A percentile compares a stretch with the other conserved stretches of the same genome.
phyloP scores from a whole-genome alignment of 371 early-diverging fungal genomes.

The Apophysomyces trapeziformis region DNA sequence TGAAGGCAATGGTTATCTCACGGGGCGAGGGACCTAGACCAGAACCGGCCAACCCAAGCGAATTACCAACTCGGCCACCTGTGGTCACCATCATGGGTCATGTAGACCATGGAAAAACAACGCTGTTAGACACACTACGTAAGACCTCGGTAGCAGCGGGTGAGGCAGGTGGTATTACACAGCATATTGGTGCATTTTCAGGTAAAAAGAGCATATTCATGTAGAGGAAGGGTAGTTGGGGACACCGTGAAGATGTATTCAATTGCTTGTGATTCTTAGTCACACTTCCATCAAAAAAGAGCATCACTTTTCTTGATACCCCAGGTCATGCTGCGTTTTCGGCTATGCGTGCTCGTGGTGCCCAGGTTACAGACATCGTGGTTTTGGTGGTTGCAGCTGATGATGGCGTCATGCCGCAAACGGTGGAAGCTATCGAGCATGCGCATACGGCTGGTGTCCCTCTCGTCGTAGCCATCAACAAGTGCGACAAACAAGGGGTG shows the following conservation, averaged over 20 bases:
- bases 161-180: conserved; percentile 98
- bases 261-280: conserved; percentile 32
- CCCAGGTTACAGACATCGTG: conserved; percentile 92
- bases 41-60: conserved; percentile 70
- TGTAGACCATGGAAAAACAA: conserved; percentile 98
- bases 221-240: not conserved
- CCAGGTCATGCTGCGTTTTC: conserved; percentile 97
- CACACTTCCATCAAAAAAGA: conserved; percentile 63
- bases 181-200: conserved; percentile 98
- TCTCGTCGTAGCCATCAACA: conserved; percentile 95
- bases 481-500: conserved; percentile 91
- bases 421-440: conserved; percentile 93
- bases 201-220: conserved; percentile 39
- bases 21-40: conserved; percentile 36
- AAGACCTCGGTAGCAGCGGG: conserved; percentile 90
- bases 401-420: conserved; percentile 98
- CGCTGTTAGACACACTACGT: conserved; percentile 92
- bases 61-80: conserved; percentile 81
- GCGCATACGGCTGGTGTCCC: conserved; percentile 89
- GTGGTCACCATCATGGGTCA: conserved; percentile 99
- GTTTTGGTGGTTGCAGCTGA: conserved; percentile 96
- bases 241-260: not conserved
- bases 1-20: not conserved
- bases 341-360: conserved; percentile 93
- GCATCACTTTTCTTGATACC: conserved; percentile 95